phyloP scores from a whole-genome alignment of 2,329 filamentous ascomycete genomes.

The Hymenoscyphus fructigenus region DNA sequence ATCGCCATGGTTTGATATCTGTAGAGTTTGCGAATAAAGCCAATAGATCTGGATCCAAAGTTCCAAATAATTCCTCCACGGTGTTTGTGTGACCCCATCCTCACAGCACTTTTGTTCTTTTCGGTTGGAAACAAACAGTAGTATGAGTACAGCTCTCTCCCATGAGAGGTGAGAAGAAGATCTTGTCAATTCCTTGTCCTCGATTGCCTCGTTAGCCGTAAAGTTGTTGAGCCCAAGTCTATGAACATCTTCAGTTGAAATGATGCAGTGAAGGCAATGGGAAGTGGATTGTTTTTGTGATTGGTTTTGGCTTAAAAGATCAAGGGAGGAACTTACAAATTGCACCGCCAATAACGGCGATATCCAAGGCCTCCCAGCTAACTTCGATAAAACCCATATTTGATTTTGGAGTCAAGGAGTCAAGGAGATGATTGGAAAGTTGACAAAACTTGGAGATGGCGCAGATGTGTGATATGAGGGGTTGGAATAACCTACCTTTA shows the following conservation, averaged over 20 bases:
- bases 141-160: conserved; percentile 40
- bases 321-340: conserved; percentile 17
- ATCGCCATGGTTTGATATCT: conserved; percentile 35
- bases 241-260: conserved; percentile 32
- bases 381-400: conserved; percentile 25
- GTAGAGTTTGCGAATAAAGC: conserved; percentile 31
- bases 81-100: conserved; percentile 35
- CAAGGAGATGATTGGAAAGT: not conserved
- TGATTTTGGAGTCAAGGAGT: not conserved
- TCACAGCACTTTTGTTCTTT: conserved; percentile 29
- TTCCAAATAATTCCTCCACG: conserved; percentile 57
- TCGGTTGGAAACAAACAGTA: conserved; percentile 41
- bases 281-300: conserved; percentile 37
- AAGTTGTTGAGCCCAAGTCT: conserved; percentile 28
- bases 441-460: not conserved
- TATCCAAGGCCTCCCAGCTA: conserved; percentile 20
- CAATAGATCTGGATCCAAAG: conserved; percentile 48
- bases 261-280: conserved; percentile 40
- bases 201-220: conserved; percentile 30
- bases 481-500: not conserved
- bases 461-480: not conserved
- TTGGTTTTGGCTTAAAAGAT: not conserved
- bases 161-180: conserved; percentile 41
- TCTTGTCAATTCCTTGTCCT: conserved; percentile 41
- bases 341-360: conserved; percentile 27